These are phyloP conservation scores for Dalbergia cochinchinensis DNA, from an alignment of 306 rosid species.

Conservation along the genomic window DNA sequence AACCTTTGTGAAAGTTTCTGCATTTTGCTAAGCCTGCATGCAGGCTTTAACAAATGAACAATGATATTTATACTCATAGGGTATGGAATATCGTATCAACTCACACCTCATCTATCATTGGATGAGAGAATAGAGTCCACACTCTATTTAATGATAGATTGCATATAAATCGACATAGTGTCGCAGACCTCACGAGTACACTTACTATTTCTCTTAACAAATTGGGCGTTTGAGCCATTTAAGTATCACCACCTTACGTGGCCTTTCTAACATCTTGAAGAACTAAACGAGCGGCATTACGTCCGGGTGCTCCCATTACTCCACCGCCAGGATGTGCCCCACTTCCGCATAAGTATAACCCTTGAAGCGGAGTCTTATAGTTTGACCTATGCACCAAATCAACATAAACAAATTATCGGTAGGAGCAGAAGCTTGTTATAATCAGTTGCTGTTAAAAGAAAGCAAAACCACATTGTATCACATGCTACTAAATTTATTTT, in stretches of 20 bases:
- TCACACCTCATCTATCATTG: no score
- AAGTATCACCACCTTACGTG: neutral
- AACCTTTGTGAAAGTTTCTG: neutral
- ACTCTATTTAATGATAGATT: no score
- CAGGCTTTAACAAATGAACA: neutral
- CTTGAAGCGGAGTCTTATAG: constrained; percentile 77
- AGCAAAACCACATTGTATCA: neutral
- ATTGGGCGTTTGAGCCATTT: neutral
- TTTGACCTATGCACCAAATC: constrained; percentile 66
- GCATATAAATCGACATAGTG: no score
- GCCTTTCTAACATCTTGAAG: constrained; percentile 63
- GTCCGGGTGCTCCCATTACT: constrained; percentile 96
- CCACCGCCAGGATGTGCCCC: constrained; percentile 99
- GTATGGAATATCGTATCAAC: no score
- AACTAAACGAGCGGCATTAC: constrained; percentile 82
- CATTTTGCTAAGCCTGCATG: constrained; percentile 9
- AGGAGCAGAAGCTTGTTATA: neutral
- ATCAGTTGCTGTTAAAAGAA: neutral
- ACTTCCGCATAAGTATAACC: constrained; percentile 81
- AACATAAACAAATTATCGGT: constrained; percentile 25
- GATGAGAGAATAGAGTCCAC: no score
- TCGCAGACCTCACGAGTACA: no score
- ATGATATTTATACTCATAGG: no score
- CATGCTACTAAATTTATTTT: constrained; percentile 32
- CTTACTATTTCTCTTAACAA: no score